Evolutionary conservation across 225 moss, liverwort and hornwort species (phyloP), one percentile per base, ranked within the genome.

Genomic region (Asterella californica): DNA sequence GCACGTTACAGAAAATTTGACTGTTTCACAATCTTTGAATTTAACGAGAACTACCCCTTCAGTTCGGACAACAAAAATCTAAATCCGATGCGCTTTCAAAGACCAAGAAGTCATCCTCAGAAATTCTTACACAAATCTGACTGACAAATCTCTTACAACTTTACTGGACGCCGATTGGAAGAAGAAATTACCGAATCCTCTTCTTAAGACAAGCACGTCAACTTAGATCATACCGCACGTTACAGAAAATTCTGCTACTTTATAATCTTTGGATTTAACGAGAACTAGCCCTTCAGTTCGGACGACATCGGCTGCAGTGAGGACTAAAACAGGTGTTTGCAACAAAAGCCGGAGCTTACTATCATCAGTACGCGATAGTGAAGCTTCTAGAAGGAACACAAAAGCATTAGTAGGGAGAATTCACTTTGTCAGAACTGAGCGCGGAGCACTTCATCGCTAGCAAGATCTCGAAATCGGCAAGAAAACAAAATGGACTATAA

Each of bases 101-200:
- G n/a, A n/a, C n/a, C n/a, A n/a, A n/a, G n/a, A n/a, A n/a, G n/a
- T n/a, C n/a, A n/a, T n/a, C n/a, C n/a, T n/a, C n/a, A n/a, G n/a
- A n/a, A n/a, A n/a, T n/a, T n/a, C n/a, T n/a, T n/a, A n/a, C n/a
- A n/a, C n/a, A n/a, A n/a, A n/a, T n/a, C n/a, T n/a, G n/a, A n/a
- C n/a, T n/a, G n/a, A 69, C 24, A 80, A 68, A 70, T 61, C 82
- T 67, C 79, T 29, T 61, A 19, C 65, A 6, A 22, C 72, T 10
- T 80, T 84, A 0, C 61, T 79, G 29, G 73, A 80, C 37, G 63
- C 29, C 47, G 84, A 69, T 19, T 57, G 59, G 48, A 82, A 80
- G 67, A 82, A 80, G 77, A 87, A 80, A 75, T 52, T 77, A 9
- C 72, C 77, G 33, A 84, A 47, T 36, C 32, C 71, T 60, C 72